Evolutionary conservation across 1,139 yeast species (phyloP).

Genomic region (Schwanniomyces etchellsii): DNA sequence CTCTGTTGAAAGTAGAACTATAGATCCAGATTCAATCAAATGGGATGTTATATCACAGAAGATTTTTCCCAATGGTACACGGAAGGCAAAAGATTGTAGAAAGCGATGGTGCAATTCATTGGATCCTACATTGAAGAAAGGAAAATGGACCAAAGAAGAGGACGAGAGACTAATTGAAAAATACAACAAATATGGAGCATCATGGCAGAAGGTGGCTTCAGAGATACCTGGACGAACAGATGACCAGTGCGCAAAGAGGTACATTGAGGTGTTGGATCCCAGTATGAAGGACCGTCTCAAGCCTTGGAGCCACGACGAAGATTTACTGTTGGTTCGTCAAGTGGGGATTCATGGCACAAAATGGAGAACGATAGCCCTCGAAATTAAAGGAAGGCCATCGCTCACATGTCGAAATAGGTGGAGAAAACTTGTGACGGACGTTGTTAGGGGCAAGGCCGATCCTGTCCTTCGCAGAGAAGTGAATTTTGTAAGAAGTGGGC

Average conservation of each 20-base stretch:
- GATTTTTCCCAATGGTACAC: slow-evolving; percentile 25
- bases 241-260: slow-evolving; percentile 92
- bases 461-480: slow-evolving; percentile 30
- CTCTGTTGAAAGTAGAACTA: slow-evolving; percentile 15
- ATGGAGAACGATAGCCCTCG: slow-evolving; percentile 78
- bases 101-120: slow-evolving; percentile 77
- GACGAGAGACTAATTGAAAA: slow-evolving; percentile 64
- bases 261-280: slow-evolving; percentile 85
- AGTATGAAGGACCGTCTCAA: slow-evolving; percentile 68
- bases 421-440: slow-evolving; percentile 79
- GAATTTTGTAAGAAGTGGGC: slow-evolving; percentile 19
- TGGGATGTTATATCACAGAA: slow-evolving; percentile 66
- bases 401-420: slow-evolving; percentile 88
- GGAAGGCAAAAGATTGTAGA: slow-evolving; percentile 66
- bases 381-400: slow-evolving; percentile 77
- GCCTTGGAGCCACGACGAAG: slow-evolving; percentile 80
- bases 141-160: slow-evolving; percentile 86
- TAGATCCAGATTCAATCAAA: slow-evolving; percentile 36
- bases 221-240: slow-evolving; percentile 83
- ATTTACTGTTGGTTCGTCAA: slow-evolving; percentile 55
- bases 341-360: slow-evolving; percentile 78
- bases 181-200: slow-evolving; percentile 63
- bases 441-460: slow-evolving; percentile 56
- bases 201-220: slow-evolving; percentile 80
- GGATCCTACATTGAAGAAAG: slow-evolving; percentile 76